These are phyloP conservation scores for Suhomyces bokatorum DNA, from an alignment of 1,139 yeast species.

Conservation along the genomic window DNA sequence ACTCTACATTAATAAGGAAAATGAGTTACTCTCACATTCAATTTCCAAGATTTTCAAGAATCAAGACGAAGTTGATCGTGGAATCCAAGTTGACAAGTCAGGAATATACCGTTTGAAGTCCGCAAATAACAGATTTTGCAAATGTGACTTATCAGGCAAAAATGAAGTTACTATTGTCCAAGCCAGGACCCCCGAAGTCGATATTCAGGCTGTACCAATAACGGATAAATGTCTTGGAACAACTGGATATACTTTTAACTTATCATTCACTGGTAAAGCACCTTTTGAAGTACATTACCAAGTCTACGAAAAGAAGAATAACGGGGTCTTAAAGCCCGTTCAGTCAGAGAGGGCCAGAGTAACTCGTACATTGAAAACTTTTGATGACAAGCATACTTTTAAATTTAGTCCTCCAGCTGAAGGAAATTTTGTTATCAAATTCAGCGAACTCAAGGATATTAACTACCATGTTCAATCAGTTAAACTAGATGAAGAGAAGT, in stretches of 20 bases:
- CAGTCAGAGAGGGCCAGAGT: slow-evolving; percentile 33
- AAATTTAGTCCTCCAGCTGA: slow-evolving; percentile 76
- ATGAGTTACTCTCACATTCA: slow-evolving; percentile 25
- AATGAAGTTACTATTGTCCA: slow-evolving; percentile 20
- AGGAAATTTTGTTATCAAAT: slow-evolving; percentile 76
- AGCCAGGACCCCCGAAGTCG: slow-evolving; percentile 51
- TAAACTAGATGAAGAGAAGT: slow-evolving; percentile 32
- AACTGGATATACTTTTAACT: slow-evolving; percentile 70
- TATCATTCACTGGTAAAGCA: slow-evolving; percentile 74
- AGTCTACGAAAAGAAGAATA: slow-evolving; percentile 50
- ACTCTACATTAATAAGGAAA: slow-evolving; percentile 28
- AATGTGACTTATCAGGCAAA: slow-evolving; percentile 52
- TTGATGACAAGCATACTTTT: slow-evolving; percentile 39
- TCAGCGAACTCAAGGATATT: slow-evolving; percentile 56
- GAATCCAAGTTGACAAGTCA: slow-evolving; percentile 49
- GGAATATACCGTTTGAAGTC: slow-evolving; percentile 62
- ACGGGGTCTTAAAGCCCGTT: slow-evolving; percentile 35
- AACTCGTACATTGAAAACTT: slow-evolving; percentile 27
- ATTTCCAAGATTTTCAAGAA: slow-evolving; percentile 41
- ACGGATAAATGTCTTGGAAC: slow-evolving; percentile 91
- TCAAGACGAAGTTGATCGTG: slow-evolving; percentile 28
- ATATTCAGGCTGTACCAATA: slow-evolving; percentile 58
- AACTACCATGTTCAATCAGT: slow-evolving; percentile 45
- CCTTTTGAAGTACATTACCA: slow-evolving; percentile 72
- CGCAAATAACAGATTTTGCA: slow-evolving; percentile 61